These are phyloP conservation scores for Gardenia jasminoides DNA, from an alignment of 257 asterid genomes.

Conservation along the genomic window DNA sequence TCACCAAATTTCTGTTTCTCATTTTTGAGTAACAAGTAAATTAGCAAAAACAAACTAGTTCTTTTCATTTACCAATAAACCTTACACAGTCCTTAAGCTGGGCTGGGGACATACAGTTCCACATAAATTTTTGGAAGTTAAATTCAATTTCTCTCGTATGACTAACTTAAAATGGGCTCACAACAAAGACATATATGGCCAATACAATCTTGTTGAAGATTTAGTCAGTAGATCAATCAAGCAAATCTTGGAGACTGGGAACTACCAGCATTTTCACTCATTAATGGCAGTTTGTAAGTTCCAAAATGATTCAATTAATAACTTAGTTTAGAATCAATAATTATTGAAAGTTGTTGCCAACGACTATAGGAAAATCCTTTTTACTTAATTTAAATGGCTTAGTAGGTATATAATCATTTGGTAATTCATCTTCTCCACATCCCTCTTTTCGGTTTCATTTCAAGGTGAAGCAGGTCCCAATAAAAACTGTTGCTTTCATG, in stretches of 20 bases:
- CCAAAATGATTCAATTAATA: not conserved
- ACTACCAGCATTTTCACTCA: not conserved
- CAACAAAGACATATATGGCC: not conserved
- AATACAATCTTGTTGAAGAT: not conserved
- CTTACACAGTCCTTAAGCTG: not conserved
- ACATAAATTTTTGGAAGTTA: not conserved
- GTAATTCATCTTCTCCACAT: not conserved
- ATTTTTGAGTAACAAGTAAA: no score
- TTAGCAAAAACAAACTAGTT: not conserved
- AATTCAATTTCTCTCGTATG: not conserved
- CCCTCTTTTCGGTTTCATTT: not conserved
- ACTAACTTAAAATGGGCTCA: not conserved
- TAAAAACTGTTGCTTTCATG: not conserved
- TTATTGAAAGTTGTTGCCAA: not conserved
- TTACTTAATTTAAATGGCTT: not conserved
- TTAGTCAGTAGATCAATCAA: not conserved
- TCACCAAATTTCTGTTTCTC: not conserved
- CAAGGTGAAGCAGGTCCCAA: not conserved
- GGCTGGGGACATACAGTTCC: not conserved
- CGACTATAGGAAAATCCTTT: not conserved
- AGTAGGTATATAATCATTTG: not conserved
- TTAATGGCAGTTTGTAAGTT: not conserved
- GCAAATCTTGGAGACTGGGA: not conserved
- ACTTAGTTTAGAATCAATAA: not conserved
- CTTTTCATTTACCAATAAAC: not conserved